Evolutionary conservation across 2,329 filamentous ascomycete species (phyloP).

Genomic region (Exutisphaerella laricina): DNA sequence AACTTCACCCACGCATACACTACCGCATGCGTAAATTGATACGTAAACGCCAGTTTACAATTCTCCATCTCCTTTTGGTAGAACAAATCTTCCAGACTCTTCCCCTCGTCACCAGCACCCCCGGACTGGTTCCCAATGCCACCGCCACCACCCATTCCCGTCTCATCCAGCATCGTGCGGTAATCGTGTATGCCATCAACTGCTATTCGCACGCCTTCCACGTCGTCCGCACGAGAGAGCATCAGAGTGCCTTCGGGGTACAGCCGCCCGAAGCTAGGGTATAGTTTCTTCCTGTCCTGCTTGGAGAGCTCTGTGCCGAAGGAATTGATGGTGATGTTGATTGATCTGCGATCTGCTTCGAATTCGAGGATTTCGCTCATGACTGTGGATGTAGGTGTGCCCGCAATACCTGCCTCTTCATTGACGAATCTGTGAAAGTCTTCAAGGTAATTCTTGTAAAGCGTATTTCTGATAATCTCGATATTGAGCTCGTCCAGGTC

Average conservation of each 20-base stretch:
- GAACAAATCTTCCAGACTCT: constrained; percentile 94
- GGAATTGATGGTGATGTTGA: constrained; percentile 98
- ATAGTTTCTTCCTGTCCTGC: constrained; percentile 89
- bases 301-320: constrained; percentile 96
- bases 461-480: constrained; percentile 94
- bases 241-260: constrained; percentile 93
- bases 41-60: constrained; percentile 88
- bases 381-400: constrained; percentile 84
- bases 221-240: constrained; percentile 89
- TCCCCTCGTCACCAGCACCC: constrained; percentile 70
- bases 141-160: constrained; percentile 67
- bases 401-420: constrained; percentile 75
- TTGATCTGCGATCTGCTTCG: constrained; percentile 90
- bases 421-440: constrained; percentile 96
- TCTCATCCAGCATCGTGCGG: constrained; percentile 91
- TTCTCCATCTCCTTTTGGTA: constrained; percentile 99
- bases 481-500: constrained; percentile 99
- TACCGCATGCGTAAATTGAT: constrained; percentile 90
- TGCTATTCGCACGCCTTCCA: constrained; percentile 86
- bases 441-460: constrained; percentile 99
- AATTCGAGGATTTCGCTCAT: constrained; percentile 97
- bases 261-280: constrained; percentile 83
- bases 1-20: constrained; percentile 98
- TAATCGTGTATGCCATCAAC: constrained; percentile 92
- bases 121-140: constrained; percentile 75